These are phyloP conservation scores for Rhynchospora tenuis DNA, from an alignment of 176 grass and related monocot species.

Conservation along the genomic window DNA sequence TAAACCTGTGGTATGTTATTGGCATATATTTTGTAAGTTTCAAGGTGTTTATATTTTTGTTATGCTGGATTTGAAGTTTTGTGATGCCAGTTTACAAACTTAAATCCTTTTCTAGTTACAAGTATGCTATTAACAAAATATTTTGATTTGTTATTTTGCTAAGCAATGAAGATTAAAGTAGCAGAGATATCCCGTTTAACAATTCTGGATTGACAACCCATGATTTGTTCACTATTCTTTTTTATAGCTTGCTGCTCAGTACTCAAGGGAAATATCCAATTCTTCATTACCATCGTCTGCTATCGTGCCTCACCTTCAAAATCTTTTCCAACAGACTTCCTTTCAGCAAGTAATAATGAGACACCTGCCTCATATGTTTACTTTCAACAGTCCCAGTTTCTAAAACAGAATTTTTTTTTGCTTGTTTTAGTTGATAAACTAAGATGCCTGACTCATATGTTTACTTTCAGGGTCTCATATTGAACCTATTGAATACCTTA, in stretches of 20 bases:
- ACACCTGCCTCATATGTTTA: background rate
- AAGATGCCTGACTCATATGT: slow-evolving; percentile 13
- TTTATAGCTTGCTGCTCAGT: slow-evolving; percentile 49
- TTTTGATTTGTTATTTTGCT: background rate
- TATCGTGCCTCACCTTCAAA: slow-evolving; percentile 89
- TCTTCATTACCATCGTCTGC: slow-evolving; percentile 66
- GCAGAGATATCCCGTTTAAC: background rate
- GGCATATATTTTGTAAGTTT: background rate
- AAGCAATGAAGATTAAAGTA: background rate
- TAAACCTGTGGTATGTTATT: slow-evolving; percentile 67
- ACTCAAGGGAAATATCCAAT: slow-evolving; percentile 64
- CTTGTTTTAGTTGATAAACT: slow-evolving; percentile 18
- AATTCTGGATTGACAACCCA: background rate
- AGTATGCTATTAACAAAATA: background rate
- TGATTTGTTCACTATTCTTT: background rate
- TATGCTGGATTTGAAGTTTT: background rate
- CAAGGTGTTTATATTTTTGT: background rate
- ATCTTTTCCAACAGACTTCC: slow-evolving; percentile 89
- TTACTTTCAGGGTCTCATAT: slow-evolving; percentile 76
- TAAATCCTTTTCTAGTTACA: background rate
- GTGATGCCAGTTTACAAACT: background rate
- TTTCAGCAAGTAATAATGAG: slow-evolving; percentile 73
- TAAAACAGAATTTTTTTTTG: slow-evolving; percentile 15
- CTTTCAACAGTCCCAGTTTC: background rate
- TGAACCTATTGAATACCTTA: slow-evolving; percentile 72